Conservation (phyloP, 345 rosid genomes). For the Pugionium cornutum region DNA sequence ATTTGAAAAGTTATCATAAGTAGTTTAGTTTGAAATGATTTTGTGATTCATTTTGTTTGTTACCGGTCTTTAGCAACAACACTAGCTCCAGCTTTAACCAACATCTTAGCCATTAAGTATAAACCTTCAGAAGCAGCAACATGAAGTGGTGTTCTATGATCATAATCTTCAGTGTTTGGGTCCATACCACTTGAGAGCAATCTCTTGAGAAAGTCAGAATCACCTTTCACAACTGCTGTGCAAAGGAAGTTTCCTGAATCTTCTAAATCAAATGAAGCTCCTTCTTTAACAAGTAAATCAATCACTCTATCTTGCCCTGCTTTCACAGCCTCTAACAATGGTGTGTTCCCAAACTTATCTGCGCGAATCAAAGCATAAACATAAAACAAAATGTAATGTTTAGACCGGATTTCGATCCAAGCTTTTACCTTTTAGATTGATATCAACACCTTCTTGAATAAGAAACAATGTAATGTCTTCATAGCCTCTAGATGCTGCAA, state of each 20-base stretch:
- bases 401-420: not conserved
- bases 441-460: conserved; percentile 59
- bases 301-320: conserved; percentile 67
- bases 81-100: conserved; percentile 82
- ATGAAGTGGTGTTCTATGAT: conserved; percentile 91
- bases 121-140: conserved; percentile 89
- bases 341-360: conserved; percentile 91
- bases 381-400: not conserved
- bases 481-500: conserved; percentile 80
- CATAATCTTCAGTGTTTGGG: conserved; percentile 85
- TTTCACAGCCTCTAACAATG: conserved; percentile 85
- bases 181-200: conserved; percentile 67
- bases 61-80: conserved; percentile 84
- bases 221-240: conserved; percentile 64
- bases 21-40: not conserved
- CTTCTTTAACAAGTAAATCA: conserved; percentile 61
- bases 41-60: not conserved
- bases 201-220: conserved; percentile 73
- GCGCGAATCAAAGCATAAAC: conserved; percentile 6
- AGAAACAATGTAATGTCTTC: conserved; percentile 71
- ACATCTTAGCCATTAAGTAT: conserved; percentile 67
- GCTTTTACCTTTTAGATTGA: conserved; percentile 65
- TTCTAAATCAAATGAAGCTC: conserved; percentile 65
- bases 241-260: conserved; percentile 83
- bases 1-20: not conserved